These are phyloP conservation scores for Eucalyptus dawsonii DNA, from an alignment of 345 rosid genomes.

Conservation along the genomic window DNA sequence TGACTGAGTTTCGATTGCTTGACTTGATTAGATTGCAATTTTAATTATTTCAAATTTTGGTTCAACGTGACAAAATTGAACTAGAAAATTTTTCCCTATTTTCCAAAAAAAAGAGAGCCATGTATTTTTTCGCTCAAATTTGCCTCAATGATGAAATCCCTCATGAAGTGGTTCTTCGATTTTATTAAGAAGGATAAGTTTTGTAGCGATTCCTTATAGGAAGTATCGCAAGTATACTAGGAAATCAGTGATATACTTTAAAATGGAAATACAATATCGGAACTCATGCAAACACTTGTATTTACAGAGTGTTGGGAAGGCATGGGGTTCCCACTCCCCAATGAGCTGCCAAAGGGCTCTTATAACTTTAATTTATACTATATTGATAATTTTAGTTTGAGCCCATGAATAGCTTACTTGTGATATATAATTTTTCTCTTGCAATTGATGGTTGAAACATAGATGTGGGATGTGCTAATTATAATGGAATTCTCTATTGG, in stretches of 20 bases:
- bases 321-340: background rate
- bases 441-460: too few relatives aligned
- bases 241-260: background rate
- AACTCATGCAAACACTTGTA: background rate
- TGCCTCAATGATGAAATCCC: too few relatives aligned
- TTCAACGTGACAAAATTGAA: background rate
- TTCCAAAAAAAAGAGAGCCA: background rate
- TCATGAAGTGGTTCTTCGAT: too few relatives aligned
- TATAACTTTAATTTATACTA: too few relatives aligned
- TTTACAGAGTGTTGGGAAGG: background rate
- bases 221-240: background rate
- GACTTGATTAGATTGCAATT: background rate
- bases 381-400: too few relatives aligned
- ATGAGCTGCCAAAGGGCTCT: background rate
- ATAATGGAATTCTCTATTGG: too few relatives aligned
- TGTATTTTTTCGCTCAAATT: too few relatives aligned
- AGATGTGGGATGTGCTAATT: background rate
- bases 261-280: too few relatives aligned
- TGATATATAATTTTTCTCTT: background rate
- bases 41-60: background rate
- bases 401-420: too few relatives aligned
- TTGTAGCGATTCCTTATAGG: too few relatives aligned
- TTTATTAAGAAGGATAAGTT: too few relatives aligned
- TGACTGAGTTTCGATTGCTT: rapidly evolving
- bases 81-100: rapidly evolving